phyloP scores from a whole-genome alignment of 495 filamentous ascomycete genomes.

The Echria macrotheca region DNA sequence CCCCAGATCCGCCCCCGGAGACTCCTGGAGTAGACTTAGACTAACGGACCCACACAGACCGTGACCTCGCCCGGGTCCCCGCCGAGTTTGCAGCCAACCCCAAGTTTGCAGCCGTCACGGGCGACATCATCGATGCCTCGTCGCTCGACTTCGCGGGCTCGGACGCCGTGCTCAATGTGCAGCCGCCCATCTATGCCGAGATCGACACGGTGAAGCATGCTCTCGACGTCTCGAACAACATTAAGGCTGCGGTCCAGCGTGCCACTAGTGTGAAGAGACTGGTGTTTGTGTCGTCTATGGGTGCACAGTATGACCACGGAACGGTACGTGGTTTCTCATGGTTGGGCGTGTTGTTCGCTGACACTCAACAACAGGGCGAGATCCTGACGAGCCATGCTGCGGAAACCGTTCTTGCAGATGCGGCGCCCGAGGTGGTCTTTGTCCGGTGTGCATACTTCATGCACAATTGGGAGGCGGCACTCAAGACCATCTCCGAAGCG shows the following conservation, averaged over 20 bases:
- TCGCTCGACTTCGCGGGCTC: slow-evolving; percentile 14
- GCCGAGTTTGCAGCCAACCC: slow-evolving; percentile 16
- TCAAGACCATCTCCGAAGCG: slow-evolving; percentile 11
- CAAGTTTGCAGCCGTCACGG: slow-evolving; percentile 19
- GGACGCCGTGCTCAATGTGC: slow-evolving; percentile 18
- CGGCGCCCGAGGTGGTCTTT: slow-evolving; percentile 17
- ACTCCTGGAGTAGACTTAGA: no score
- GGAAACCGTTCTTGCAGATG: slow-evolving; percentile 13
- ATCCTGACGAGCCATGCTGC: slow-evolving; percentile 20
- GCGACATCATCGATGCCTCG: slow-evolving; percentile 17
- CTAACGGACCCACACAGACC: no score
- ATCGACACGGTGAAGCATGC: slow-evolving; percentile 13
- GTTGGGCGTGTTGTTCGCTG: no score
- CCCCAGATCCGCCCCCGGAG: no score
- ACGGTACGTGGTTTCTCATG: slow-evolving; percentile 11
- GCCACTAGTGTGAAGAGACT: slow-evolving; percentile 17
- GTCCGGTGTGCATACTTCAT: slow-evolving; percentile 25
- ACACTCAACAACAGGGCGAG: slow-evolving; percentile 26
- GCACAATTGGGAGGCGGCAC: slow-evolving; percentile 20
- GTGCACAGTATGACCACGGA: slow-evolving; percentile 23
- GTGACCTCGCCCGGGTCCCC: slow-evolving; percentile 17
- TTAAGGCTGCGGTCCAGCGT: slow-evolving; percentile 19
- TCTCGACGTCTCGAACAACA: slow-evolving; percentile 11
- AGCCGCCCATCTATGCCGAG: slow-evolving; percentile 15
- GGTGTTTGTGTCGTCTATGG: slow-evolving; percentile 16